Evolutionary conservation across 805 yeast genomes (phyloP), one percentile per base, ranked within the genome.

Genomic region (Spathaspora hagerdaliae): DNA sequence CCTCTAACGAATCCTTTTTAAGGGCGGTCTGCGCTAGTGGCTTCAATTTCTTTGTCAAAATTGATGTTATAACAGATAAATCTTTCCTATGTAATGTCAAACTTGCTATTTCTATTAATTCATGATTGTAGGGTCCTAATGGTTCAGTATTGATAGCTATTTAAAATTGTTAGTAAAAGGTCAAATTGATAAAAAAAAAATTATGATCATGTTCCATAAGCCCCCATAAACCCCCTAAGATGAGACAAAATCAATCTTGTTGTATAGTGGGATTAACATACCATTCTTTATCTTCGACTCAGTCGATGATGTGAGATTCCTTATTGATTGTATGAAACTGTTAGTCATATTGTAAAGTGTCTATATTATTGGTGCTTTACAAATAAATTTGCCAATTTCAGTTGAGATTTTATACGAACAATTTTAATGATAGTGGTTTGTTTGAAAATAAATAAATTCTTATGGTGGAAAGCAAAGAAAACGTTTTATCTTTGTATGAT

Each of bases 91-190:
- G 60, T 44, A 65, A 69, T 0, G 85, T 71, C 19, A 78, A 57
- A 2, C 66, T 60, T 0, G 83, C 71, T 2, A 82, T 60, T 41
- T 79, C 80, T 46, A 74, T 74, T 56, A 82, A 63, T 47, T 81
- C 76, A 6, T 74, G 64, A n/a, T 80, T 77, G 7, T 78, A 76
- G 0, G 84, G 84, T 1, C 85, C 82, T 53, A 72, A 64, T 1
- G 73, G 66, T 47, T 79, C 83, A 46, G 69, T 71, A 51, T 73
- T 75, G 24, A 84, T 80, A 7, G 83, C 80, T 58, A 42, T n/a
- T 7, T 13, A 10, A 34, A 34, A 8, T 12, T 31, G 44, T 36
- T 36, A 19, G 44, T 34, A 34, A 7, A 14, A 13, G 33, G 2
- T 2, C 35, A 27, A 6, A 9, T 19, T 19, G 5, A 19, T 19